Conservation (phyloP, 1,284 basidiomycete genomes). For the Pholiota adiposa region DNA sequence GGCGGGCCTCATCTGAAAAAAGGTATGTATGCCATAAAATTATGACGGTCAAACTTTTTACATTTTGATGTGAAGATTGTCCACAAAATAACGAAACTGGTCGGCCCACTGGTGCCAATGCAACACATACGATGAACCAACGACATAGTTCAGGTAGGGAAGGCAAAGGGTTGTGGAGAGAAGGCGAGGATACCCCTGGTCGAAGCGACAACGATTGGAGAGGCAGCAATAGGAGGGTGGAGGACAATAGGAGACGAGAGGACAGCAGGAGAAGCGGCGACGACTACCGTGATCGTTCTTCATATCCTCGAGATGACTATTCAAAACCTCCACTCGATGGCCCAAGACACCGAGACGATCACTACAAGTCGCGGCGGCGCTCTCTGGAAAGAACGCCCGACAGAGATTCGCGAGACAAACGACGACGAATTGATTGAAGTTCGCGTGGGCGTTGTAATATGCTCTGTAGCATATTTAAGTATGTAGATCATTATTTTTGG, state of each 20-base stretch:
- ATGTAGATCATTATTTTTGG: background rate
- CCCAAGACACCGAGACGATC: slow-evolving; percentile 18
- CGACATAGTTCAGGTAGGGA: slow-evolving; percentile 37
- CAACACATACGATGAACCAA: slow-evolving; percentile 41
- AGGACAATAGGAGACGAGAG: slow-evolving; percentile 24
- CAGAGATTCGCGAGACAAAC: slow-evolving; percentile 38
- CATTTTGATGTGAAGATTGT: slow-evolving; percentile 55
- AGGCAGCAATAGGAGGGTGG: slow-evolving; percentile 13
- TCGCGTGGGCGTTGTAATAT: background rate
- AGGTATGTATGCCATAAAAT: slow-evolving; percentile 48
- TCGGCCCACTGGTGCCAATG: slow-evolving; percentile 54
- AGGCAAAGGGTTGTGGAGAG: slow-evolving; percentile 44
- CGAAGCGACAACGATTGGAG: slow-evolving; percentile 18
- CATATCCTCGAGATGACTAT: slow-evolving; percentile 19
- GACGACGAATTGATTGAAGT: slow-evolving; percentile 38
- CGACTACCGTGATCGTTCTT: slow-evolving; percentile 27
- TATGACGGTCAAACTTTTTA: slow-evolving; percentile 5
- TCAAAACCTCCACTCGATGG: slow-evolving; percentile 24
- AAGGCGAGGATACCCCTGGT: slow-evolving; percentile 35
- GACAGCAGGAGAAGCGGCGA: slow-evolving; percentile 19
- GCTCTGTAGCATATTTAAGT: too few relatives aligned
- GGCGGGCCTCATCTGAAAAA: slow-evolving; percentile 90
- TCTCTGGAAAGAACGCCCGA: slow-evolving; percentile 48
- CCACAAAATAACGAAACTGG: slow-evolving; percentile 66
- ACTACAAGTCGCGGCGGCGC: slow-evolving; percentile 35